phyloP scores from a whole-genome alignment of 2,329 filamentous ascomycete genomes.

The Fusarium nodosum region DNA sequence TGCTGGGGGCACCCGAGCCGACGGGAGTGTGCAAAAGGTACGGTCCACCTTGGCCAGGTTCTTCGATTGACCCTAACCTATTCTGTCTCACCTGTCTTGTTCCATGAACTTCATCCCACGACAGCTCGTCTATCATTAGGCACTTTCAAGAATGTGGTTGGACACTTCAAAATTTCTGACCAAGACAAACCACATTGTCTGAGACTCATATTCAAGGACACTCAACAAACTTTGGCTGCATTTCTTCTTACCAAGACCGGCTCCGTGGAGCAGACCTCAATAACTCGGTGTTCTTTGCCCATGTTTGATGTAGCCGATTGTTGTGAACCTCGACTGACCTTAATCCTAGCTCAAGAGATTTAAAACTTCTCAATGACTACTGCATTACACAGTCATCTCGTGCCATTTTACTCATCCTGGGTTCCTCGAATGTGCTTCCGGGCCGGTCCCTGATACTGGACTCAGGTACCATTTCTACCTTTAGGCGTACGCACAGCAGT shows the following conservation, averaged over 20 bases:
- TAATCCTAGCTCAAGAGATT: conserved; percentile 21
- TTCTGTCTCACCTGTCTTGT: conserved; percentile 47
- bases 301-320: conserved; percentile 37
- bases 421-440: conserved; percentile 30
- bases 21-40: conserved; percentile 11
- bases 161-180: not conserved
- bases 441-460: conserved; percentile 33
- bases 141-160: conserved; percentile 19
- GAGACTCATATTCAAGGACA: not conserved
- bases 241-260: not conserved
- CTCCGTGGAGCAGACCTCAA: not conserved
- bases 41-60: conserved; percentile 34
- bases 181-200: not conserved
- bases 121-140: conserved; percentile 3
- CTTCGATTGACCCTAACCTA: conserved; percentile 44
- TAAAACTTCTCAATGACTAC: conserved; percentile 36
- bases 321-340: conserved; percentile 47
- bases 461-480: conserved; percentile 22
- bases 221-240: conserved; percentile 9
- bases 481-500: not conserved
- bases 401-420: conserved; percentile 38
- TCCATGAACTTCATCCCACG: conserved; percentile 27
- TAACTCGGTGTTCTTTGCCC: conserved; percentile 35
- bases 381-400: conserved; percentile 22
- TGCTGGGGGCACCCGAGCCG: conserved; percentile 15